These are phyloP conservation scores for Luffa aegyptiaca DNA, from an alignment of 306 rosid species.

Conservation along the genomic window DNA sequence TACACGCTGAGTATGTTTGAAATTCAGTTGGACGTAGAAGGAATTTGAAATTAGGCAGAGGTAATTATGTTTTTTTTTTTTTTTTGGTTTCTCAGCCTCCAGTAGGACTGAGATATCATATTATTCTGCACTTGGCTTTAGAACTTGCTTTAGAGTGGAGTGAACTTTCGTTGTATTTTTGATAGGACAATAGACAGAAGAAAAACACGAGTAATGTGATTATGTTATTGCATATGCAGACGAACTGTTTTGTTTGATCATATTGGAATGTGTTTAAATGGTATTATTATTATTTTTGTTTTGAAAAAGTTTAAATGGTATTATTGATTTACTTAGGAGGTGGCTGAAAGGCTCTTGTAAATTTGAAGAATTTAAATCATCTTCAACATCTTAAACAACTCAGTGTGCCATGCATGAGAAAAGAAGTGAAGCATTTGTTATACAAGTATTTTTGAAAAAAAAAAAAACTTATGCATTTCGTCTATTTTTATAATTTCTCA, in stretches of 20 bases:
- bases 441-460: too few species aligned
- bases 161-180: neutral
- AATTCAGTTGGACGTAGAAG: neutral
- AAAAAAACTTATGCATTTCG: too few species aligned
- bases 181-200: neutral
- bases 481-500: too few species aligned
- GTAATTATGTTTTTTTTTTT: neutral
- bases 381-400: too few species aligned
- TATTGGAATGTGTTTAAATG: neutral
- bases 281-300: neutral
- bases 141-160: neutral
- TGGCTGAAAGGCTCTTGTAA: too few species aligned
- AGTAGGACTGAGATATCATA: neutral
- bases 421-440: too few species aligned
- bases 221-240: neutral
- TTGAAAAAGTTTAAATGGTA: too few species aligned
- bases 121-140: neutral
- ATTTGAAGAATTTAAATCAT: neutral
- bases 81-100: too few species aligned
- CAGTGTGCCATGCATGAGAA: neutral
- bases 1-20: neutral
- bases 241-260: too few species aligned
- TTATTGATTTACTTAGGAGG: too few species aligned
- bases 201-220: neutral
- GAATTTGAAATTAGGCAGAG: neutral